Evolutionary conservation across 352 stramenopile species (phyloP).

Genomic region (Globisporangium mamillatum): DNA sequence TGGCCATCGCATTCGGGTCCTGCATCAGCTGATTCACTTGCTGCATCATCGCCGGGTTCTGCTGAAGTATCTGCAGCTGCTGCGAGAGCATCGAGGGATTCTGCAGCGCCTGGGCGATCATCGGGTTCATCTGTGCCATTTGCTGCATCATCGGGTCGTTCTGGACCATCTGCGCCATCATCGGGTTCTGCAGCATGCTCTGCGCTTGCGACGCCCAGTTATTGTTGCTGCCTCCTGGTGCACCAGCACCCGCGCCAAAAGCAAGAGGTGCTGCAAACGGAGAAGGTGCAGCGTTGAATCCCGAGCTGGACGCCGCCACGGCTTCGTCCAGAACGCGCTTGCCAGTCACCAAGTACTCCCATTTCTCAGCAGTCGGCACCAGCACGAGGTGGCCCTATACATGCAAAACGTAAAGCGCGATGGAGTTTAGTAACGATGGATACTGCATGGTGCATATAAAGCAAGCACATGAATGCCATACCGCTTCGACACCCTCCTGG

Average conservation of each 20-base stretch:
- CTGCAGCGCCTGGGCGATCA: conserved; percentile 73
- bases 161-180: conserved; percentile 63
- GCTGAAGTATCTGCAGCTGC: conserved; percentile 64
- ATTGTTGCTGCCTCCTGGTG: conserved; percentile 1
- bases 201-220: conserved; percentile 59
- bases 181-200: conserved; percentile 72
- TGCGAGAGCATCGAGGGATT: conserved; percentile 71
- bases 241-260: background rate
- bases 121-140: conserved; percentile 75
- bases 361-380: conserved; percentile 65
- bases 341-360: conserved; percentile 64
- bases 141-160: conserved; percentile 77
- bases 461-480: conserved; percentile 12
- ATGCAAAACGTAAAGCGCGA: background rate
- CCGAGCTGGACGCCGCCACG: conserved; percentile 8
- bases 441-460: background rate
- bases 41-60: conserved; percentile 81
- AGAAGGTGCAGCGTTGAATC: conserved; percentile 18
- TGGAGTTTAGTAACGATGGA: background rate
- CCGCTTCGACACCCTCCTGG: conserved; percentile 61
- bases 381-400: conserved; percentile 60
- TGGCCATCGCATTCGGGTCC: conserved; percentile 64
- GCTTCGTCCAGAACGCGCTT: conserved; percentile 71
- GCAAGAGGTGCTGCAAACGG: background rate
- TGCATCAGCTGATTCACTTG: conserved; percentile 82